Evolutionary conservation across 805 yeast genomes (phyloP), one percentile per base, ranked within the genome.

Genomic region (Schizosaccharomyces octosporus): DNA sequence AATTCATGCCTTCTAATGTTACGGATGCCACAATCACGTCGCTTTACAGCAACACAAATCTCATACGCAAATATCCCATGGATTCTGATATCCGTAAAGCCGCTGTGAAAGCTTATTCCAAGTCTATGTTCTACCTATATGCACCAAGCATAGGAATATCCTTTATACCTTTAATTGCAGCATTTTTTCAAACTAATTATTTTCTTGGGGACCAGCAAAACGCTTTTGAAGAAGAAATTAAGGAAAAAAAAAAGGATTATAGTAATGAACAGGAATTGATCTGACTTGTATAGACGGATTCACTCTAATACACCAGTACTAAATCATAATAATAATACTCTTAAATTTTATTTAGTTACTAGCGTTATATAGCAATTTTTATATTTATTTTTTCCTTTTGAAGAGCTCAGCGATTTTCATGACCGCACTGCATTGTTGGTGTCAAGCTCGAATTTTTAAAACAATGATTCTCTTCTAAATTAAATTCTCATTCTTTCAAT

Each of bases 41-140:
- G 13, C 19, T 39, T 15, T 39, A 58, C 60, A 58, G 60, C 45
- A 9, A 39, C 24, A 21, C 51, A 5, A 9, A n/a, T 17, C 51
- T 45, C 24, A 45, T 45, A 45, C 21, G 51, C 13, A 17, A 45
- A 7, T 58, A 75, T 74, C 77, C 68, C 77, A 81, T 81, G 83
- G 82, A 61, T 76, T 79, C 64, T 80, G 77, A 65, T 82, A 75
- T 69, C 11, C 48, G 67, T 51, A 9, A 45, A 13, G 66, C 63
- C 4, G 63, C 66, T 45, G 48, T 61, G 13, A 19, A 48, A 17
- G 65, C 67, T 9, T 66, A 66, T 48, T 62, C 61, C 7, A 45
- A 24, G 27, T 19, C 27, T 24, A 45, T 45, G 51, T 45, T 45
- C 24, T 45, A 19, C 17, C n/a, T 45, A 45, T 24, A 19, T 45